phyloP scores from a whole-genome alignment of 768 basidiomycete species.

The Russula sp. region DNA sequence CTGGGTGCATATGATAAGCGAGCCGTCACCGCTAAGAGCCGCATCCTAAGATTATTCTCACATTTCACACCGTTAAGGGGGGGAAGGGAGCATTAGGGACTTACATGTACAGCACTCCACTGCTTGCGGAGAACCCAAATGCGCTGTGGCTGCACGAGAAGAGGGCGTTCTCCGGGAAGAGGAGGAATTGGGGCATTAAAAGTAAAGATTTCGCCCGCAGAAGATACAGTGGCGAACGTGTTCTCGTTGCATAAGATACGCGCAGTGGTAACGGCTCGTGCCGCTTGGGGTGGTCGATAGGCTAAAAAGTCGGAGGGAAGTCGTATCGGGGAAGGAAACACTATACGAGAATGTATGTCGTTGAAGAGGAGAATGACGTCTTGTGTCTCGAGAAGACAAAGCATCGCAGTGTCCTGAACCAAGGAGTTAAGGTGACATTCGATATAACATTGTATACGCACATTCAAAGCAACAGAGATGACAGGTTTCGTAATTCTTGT shows the following conservation, averaged over 20 bases:
- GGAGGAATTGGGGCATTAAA: conserved; percentile 41
- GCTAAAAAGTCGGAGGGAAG: conserved; percentile 31
- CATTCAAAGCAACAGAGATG: conserved; percentile 65
- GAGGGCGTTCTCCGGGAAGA: conserved; percentile 29
- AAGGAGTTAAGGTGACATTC: neutral
- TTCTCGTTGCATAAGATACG: conserved; percentile 79
- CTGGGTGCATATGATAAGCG: conserved; percentile 86
- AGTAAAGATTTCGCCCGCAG: conserved; percentile 86
- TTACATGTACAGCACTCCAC: conserved; percentile 72
- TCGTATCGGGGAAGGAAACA: conserved; percentile 63
- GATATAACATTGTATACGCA: conserved; percentile 30
- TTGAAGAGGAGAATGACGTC: conserved; percentile 84
- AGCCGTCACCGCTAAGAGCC: conserved; percentile 79
- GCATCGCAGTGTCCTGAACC: conserved; percentile 70
- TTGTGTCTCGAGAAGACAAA: conserved; percentile 65
- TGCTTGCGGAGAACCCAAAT: conserved; percentile 87
- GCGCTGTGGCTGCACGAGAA: conserved; percentile 68
- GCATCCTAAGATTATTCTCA: conserved; percentile 55
- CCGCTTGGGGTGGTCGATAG: conserved; percentile 76
- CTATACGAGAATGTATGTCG: conserved; percentile 65
- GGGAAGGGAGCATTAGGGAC: conserved; percentile 20
- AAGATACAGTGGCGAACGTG: conserved; percentile 73
- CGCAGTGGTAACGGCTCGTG: conserved; percentile 59
- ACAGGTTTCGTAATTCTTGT: conserved; percentile 69
- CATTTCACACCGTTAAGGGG: neutral